These are phyloP conservation scores for Boletus insuetus DNA, from an alignment of 768 basidiomycete species.

Conservation along the genomic window DNA sequence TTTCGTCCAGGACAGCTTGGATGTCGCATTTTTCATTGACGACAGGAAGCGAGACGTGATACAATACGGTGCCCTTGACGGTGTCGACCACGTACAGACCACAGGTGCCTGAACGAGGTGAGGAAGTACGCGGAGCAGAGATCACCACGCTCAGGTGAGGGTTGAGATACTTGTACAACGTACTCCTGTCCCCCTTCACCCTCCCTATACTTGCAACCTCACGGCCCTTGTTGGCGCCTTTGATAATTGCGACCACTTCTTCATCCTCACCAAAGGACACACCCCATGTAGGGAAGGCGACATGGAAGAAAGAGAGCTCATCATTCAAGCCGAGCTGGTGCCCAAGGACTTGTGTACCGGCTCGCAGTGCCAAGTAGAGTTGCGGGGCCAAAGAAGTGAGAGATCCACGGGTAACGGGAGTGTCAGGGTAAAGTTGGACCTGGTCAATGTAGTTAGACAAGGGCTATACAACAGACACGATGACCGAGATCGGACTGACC, in stretches of 20 bases:
- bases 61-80: conserved; percentile 73
- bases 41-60: conserved; percentile 56
- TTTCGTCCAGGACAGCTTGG: conserved; percentile 72
- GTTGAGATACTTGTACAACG: conserved; percentile 94
- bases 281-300: conserved; percentile 67
- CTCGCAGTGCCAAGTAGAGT: conserved; percentile 57
- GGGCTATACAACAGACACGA: background rate
- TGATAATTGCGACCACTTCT: conserved; percentile 50
- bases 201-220: conserved; percentile 77
- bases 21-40: conserved; percentile 54
- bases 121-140: conserved; percentile 39
- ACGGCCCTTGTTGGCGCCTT: conserved; percentile 38
- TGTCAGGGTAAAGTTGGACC: conserved; percentile 70
- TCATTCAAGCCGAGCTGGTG: conserved; percentile 48
- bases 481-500: conserved; percentile 37
- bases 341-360: conserved; percentile 51
- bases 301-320: conserved; percentile 43
- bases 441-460: conserved; percentile 22
- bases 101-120: conserved; percentile 37
- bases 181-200: conserved; percentile 83
- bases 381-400: conserved; percentile 44
- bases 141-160: conserved; percentile 69
- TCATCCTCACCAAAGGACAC: conserved; percentile 56
- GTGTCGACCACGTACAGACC: conserved; percentile 78
- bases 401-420: conserved; percentile 38